Evolutionary conservation across 371 early-diverging fungal species (phyloP).

Genomic region (Apophysomyces ossiformis): DNA sequence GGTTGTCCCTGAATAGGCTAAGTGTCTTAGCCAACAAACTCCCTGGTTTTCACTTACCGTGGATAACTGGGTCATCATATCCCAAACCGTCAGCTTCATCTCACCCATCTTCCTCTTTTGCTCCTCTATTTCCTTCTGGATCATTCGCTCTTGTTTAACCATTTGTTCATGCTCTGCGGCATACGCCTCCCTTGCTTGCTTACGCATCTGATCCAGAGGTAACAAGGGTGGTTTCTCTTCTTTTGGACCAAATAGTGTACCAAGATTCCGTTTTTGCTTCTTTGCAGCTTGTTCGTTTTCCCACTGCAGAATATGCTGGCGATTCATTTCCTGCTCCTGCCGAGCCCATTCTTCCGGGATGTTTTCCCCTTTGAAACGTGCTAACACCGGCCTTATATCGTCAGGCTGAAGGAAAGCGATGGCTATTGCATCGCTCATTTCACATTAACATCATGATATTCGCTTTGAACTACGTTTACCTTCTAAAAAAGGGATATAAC

Average conservation of each 20-base stretch:
- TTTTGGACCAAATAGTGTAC: conserved; percentile 43
- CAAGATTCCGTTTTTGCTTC: conserved; percentile 46
- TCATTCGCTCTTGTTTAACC: conserved; percentile 57
- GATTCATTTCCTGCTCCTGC: conserved; percentile 72
- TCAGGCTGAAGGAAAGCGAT: conserved; percentile 74
- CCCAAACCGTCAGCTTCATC: conserved; percentile 77
- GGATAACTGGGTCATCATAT: conserved; percentile 61
- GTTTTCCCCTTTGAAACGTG: conserved; percentile 68
- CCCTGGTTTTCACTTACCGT: conserved; percentile 32
- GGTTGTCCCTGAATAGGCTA: conserved; percentile 13
- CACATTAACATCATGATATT: background rate
- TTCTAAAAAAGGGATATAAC: conserved; percentile 92
- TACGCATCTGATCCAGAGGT: conserved; percentile 61
- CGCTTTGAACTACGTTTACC: conserved; percentile 36
- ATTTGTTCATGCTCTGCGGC: conserved; percentile 54
- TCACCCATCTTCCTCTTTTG: conserved; percentile 63
- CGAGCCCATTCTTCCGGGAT: conserved; percentile 74
- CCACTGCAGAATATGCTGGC: conserved; percentile 69
- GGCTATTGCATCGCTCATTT: conserved; percentile 35
- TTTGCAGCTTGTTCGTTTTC: conserved; percentile 69
- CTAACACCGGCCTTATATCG: conserved; percentile 76
- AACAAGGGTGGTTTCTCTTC: conserved; percentile 54
- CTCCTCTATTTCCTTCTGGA: conserved; percentile 61
- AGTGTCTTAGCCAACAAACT: background rate
- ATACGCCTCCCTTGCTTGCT: conserved; percentile 63